Conservation (phyloP, 73 alveolate species). For the Urostyla sp. region DNA sequence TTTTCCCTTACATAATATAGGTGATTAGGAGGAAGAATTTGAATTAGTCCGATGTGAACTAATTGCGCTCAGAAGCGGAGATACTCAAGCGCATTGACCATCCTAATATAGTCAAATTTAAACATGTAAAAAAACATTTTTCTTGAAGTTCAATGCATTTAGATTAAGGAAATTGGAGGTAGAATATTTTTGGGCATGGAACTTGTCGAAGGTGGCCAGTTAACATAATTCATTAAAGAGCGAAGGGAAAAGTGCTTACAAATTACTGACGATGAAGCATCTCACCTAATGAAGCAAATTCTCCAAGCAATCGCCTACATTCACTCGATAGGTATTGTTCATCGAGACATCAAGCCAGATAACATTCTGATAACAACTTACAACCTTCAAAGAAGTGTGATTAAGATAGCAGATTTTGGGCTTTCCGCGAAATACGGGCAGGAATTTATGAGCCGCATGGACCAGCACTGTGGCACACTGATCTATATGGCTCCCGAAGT, state of each 20-base stretch:
- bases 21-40: constrained; percentile 47
- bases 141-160: neutral
- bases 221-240: constrained; percentile 64
- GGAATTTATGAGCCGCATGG: constrained; percentile 26
- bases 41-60: constrained; percentile 12
- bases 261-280: constrained; percentile 80
- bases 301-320: constrained; percentile 84
- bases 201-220: constrained; percentile 66
- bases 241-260: neutral
- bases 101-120: constrained; percentile 47
- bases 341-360: constrained; percentile 92
- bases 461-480: constrained; percentile 80
- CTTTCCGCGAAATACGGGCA: constrained; percentile 63
- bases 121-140: constrained; percentile 33
- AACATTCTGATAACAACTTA: constrained; percentile 54
- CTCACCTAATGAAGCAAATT: constrained; percentile 74
- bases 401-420: constrained; percentile 67
- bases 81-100: constrained; percentile 53
- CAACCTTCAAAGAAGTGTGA: neutral
- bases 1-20: neutral
- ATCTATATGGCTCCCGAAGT: constrained; percentile 92
- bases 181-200: constrained; percentile 57
- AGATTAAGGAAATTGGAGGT: constrained; percentile 46
- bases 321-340: constrained; percentile 88
- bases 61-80: constrained; percentile 61